Evolutionary conservation across 2,329 filamentous ascomycete species (phyloP).

Genomic region (Aspergillus novoparasiticus): DNA sequence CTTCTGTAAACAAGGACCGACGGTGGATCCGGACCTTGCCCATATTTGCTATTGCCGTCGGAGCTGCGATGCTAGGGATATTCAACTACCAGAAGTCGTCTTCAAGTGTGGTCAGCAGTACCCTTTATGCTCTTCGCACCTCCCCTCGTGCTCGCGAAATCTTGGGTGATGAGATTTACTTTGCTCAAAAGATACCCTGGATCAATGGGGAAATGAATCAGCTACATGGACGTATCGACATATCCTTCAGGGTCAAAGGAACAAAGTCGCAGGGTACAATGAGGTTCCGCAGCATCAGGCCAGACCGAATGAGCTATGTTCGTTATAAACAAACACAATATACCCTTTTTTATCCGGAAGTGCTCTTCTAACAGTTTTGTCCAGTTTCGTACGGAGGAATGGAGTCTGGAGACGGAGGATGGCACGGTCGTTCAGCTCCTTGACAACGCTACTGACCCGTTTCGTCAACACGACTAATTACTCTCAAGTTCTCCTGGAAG

Average conservation of each 20-base stretch:
- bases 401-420: slow-evolving; percentile 75
- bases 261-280: slow-evolving; percentile 71
- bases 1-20: slow-evolving; percentile 49
- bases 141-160: slow-evolving; percentile 71
- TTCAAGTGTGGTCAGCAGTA: slow-evolving; percentile 82
- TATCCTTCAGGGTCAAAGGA: slow-evolving; percentile 83
- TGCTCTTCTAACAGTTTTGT: slow-evolving; percentile 11
- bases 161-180: slow-evolving; percentile 86
- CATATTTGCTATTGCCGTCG: slow-evolving; percentile 74
- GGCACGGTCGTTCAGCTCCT: slow-evolving; percentile 74
- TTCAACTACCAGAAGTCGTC: slow-evolving; percentile 99
- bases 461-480: slow-evolving; percentile 53
- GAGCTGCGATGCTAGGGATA: slow-evolving; percentile 75
- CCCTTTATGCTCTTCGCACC: slow-evolving; percentile 88
- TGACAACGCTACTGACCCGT: slow-evolving; percentile 69
- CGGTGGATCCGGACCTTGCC: slow-evolving; percentile 75
- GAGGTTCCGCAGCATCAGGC: slow-evolving; percentile 76
- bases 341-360: slow-evolving; percentile 3
- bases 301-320: slow-evolving; percentile 62
- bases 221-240: slow-evolving; percentile 86
- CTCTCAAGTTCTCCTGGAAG: background rate
- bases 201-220: slow-evolving; percentile 89
- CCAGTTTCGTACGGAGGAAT: slow-evolving; percentile 84
- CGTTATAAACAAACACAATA: slow-evolving; percentile 32
- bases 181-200: slow-evolving; percentile 77